Evolutionary conservation across 257 asterid genomes (phyloP).

Genomic region (Nicotiana attenuata): DNA sequence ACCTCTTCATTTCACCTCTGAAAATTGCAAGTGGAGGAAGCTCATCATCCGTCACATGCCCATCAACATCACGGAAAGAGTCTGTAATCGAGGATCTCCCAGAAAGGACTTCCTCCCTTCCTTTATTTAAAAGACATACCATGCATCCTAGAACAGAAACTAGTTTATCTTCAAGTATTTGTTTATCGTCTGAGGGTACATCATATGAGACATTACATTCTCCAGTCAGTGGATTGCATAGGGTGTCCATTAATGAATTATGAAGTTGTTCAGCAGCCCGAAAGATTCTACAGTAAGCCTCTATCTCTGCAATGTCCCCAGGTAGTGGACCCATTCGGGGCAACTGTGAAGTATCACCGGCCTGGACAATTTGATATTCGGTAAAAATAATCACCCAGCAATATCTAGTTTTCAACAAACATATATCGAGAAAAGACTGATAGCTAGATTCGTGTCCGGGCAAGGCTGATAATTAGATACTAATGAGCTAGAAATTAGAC

Average conservation of each 20-base stretch:
- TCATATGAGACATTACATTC: constrained; percentile 89
- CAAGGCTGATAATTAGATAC: neutral
- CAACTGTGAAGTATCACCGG: constrained; percentile 48
- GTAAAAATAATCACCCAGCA: constrained; percentile 22
- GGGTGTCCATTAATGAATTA: constrained; percentile 80
- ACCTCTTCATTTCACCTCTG: constrained; percentile 95
- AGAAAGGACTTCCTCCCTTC: constrained; percentile 81
- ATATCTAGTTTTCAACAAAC: neutral
- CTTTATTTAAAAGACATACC: constrained; percentile 90
- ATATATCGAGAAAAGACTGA: neutral
- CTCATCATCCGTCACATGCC: constrained; percentile 46
- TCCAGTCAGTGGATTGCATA: constrained; percentile 93
- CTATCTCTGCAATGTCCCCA: constrained; percentile 98
- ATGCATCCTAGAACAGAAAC: constrained; percentile 98
- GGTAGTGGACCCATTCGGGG: constrained; percentile 94
- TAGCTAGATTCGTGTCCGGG: neutral
- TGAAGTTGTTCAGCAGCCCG: constrained; percentile 92
- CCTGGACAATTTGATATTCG: constrained; percentile 32
- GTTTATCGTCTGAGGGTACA: constrained; percentile 72
- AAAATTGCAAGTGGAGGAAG: constrained; percentile 89
- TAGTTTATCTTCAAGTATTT: constrained; percentile 78
- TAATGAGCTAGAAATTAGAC: neutral
- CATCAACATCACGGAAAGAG: constrained; percentile 57
- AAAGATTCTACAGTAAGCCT: constrained; percentile 95
- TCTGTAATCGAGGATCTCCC: constrained; percentile 70